Evolutionary conservation across 1,284 basidiomycete species (phyloP).

Genomic region (Thelephora terrestris): DNA sequence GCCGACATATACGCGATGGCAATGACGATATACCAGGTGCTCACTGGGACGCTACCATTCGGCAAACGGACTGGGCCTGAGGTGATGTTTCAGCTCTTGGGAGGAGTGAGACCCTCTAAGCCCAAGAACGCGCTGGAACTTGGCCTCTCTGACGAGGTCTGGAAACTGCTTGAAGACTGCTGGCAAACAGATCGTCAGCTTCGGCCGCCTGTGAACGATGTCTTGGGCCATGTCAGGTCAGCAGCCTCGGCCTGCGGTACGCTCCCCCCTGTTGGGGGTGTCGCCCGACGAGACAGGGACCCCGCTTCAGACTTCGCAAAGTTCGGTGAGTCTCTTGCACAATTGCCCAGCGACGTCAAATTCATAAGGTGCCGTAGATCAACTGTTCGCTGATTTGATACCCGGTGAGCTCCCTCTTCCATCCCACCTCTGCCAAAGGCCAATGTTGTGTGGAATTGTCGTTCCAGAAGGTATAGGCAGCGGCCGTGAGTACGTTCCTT

Average conservation of each 20-base stretch:
- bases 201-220: background rate
- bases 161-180: background rate
- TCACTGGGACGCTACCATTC: background rate
- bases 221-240: background rate
- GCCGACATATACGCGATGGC: background rate
- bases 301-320: too few species aligned
- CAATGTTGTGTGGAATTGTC: too few species aligned
- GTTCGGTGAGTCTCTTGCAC: too few species aligned
- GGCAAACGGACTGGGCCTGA: background rate
- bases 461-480: too few species aligned
- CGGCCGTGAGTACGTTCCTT: too few species aligned
- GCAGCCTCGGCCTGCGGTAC: background rate
- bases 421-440: too few species aligned
- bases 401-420: too few species aligned
- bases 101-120: background rate
- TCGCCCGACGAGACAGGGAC: too few species aligned
- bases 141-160: background rate
- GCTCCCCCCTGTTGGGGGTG: too few species aligned
- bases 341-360: too few species aligned
- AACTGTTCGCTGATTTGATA: too few species aligned
- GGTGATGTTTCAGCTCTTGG: background rate
- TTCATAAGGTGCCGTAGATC: too few species aligned
- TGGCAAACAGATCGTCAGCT: background rate
- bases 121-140: background rate
- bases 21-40: background rate